These are phyloP conservation scores for Xylariaceae sp. DNA, from an alignment of 2,329 filamentous ascomycete species.

Conservation along the genomic window DNA sequence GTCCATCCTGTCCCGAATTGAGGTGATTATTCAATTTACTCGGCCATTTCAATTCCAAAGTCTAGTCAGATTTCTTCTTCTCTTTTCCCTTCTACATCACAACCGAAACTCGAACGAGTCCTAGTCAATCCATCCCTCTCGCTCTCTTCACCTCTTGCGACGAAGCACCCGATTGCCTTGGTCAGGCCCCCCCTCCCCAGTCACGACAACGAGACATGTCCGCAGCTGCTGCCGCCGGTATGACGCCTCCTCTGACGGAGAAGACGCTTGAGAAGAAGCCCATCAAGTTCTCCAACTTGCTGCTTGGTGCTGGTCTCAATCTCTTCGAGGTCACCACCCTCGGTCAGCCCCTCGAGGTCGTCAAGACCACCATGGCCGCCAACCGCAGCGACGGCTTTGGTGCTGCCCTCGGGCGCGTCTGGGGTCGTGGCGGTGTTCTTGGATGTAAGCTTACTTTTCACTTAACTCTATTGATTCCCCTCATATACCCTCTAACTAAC, in stretches of 20 bases:
- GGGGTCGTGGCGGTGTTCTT: constrained; percentile 86
- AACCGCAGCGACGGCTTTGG: constrained; percentile 87
- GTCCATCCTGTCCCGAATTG: too few species aligned
- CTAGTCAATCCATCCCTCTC: neutral
- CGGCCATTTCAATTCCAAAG: neutral
- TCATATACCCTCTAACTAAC: constrained; percentile 4
- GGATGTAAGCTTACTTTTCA: constrained; percentile 68
- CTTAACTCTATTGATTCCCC: neutral
- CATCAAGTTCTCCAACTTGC: constrained; percentile 98
- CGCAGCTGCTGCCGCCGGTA: constrained; percentile 50
- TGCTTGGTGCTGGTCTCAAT: constrained; percentile 90
- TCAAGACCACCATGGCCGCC: constrained; percentile 99
- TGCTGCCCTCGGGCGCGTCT: constrained; percentile 79
- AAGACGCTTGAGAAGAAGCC: constrained; percentile 91
- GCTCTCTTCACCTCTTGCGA: constrained; percentile 48
- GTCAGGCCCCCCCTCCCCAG: constrained; percentile 77
- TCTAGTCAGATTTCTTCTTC: constrained; percentile 1
- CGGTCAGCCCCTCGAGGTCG: constrained; percentile 84
- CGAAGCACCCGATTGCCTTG: constrained; percentile 93
- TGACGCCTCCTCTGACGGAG: constrained; percentile 44
- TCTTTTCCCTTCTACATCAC: constrained; percentile 4
- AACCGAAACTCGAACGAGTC: neutral
- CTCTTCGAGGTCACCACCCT: constrained; percentile 76
- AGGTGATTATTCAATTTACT: too few species aligned
- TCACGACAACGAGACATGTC: constrained; percentile 53